Base-by-base conservation (phyloP, 306 rosid genomes). In the Psophocarpus tetragonolobus region DNA sequence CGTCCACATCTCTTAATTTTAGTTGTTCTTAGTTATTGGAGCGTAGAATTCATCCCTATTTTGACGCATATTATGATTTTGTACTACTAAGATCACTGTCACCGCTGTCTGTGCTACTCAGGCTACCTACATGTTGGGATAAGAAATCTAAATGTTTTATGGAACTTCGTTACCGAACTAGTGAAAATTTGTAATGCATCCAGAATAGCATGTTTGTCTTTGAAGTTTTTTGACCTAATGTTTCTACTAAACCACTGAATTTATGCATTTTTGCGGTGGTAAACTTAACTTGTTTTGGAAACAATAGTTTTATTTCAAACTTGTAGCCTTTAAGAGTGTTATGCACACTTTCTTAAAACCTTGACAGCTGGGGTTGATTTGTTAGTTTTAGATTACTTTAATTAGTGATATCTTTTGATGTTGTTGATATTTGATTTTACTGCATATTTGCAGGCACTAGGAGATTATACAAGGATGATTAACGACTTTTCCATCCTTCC, bases 401-500 rank as follows among this genome's bases (percentile, higher is more conserved):
- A 11, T 26, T 61, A 13, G 51, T 76, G 48, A 68, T 66, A 3
- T 54, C 18, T 48, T 57, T 58, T 36, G 44, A 39, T 61, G 27
- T 30, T 39, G 71, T 35, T 7, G 42, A 61, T 77, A 27, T 68
- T 68, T 21, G 48, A 33, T 35, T 36, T 33, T 63, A 13, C 38
- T 83, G 50, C 62, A 42, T 56, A 32, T 23, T 68, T 41, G 42
- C 92, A 91, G 97, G 97, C 97, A 57, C 84, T 91, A 5, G 97
- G 94, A 38, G 94, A 89, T 77, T 89, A 87, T 78, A 91, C 97
- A 36, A 86, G 82, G 85, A 81, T 82, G 92, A 82, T 89, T 33
- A 87, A 80, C 78, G 90, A 89, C 58, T 91, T 89, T 73, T 80
- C 90, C 0, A 30, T 82, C 79, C 64, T 91, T 47, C 92, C 94